Evolutionary conservation across 1,139 yeast species (phyloP), one percentile per base, ranked within the genome.

Genomic region (Pichia terricola): DNA sequence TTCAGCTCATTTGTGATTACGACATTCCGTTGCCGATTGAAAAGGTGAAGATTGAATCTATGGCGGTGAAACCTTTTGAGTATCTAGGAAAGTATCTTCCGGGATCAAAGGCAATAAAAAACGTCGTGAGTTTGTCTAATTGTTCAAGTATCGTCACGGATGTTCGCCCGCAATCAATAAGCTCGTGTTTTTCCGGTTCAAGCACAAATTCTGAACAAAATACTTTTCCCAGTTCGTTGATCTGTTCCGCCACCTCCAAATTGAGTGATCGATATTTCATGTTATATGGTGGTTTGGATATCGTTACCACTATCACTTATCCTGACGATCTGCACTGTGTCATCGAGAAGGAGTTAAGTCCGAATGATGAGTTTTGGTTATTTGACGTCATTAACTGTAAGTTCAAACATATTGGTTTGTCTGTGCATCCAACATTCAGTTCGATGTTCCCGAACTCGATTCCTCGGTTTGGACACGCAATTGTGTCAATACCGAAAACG

Each of bases 391-490:
- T 60, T 3, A 59, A 67, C 2, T 57, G 59, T 41, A 61, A 55
- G 28, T 72, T 70, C 50, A 58, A 60, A 28, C 64, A 64, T 48
- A 52, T 68, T 26, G 64, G 64, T 35, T 45, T 72, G 26, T 58
- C 59, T 10, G 65, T 70, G 1, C 70, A 68, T 46, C 72, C 75
- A 5, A 64, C 68, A 6, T 57, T 60, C 38, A 53, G 62, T n/a
- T 53, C 63, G 3, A 49, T 59, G 34, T 60, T 59, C 37, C 69
- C 74, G 5, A 53, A 61, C 5, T 62, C 70, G 0, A 62, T 69
- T 11, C 66, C 74, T 4, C 61, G 77, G 49, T 73, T 73, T 59
- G 77, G 75, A 3, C 77, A 71, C 49, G 40, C 63, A 27, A 62
- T 66, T 37, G 51, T 56, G 5, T 60, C 68, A 1, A 50, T 66